Evolutionary conservation across 2,329 filamentous ascomycete genomes (phyloP), one percentile per base, ranked within the genome.

Genomic region (Sphaceloma murrayae): DNA sequence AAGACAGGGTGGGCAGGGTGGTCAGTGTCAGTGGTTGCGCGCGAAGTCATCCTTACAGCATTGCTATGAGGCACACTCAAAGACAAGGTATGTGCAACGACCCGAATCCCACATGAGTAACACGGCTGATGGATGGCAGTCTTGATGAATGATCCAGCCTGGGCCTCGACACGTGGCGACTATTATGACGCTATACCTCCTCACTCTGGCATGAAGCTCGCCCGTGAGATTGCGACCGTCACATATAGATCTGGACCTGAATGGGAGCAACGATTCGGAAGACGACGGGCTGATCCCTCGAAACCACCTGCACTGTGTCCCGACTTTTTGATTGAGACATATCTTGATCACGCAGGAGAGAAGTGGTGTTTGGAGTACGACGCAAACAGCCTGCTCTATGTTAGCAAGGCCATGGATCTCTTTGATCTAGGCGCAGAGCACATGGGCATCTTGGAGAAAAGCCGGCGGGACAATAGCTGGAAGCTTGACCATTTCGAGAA

Each of bases 301-400:
- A 87, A 85, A 54, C 87, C 85, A 3, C 91, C 91, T 0, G 91
- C 91, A 0, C 66, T 98, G n/a, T 98, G 91, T 56, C 88, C 91
- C 0, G 91, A 98, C 60, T 98, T 96, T 58, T 71, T 98, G 17
- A 94, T 98, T 53, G 91, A 98, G 66, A 98, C 91, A 0, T 98
- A 98, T 59, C 76, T 98, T 13, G 91, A 98, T 62, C 91, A 98
- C 57, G 91, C 91, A 0, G 91, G 91, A 14, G 91, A 98, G 68
- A 98, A 98, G 64, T 98, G 94, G 70, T 95, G 87, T 59, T 72
- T 98, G 18, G 88, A 91, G 51, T 96, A 96, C 60, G 91, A 98
- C 57, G 79, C 91, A 18, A 98, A 98, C 65, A 94, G 87, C 58
- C 67, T 96, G 29, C 70, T 98, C 2, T 98, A 98, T 62, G 85